Conservation (phyloP, 495 filamentous ascomycete genomes). For the Tuber calosporum region DNA sequence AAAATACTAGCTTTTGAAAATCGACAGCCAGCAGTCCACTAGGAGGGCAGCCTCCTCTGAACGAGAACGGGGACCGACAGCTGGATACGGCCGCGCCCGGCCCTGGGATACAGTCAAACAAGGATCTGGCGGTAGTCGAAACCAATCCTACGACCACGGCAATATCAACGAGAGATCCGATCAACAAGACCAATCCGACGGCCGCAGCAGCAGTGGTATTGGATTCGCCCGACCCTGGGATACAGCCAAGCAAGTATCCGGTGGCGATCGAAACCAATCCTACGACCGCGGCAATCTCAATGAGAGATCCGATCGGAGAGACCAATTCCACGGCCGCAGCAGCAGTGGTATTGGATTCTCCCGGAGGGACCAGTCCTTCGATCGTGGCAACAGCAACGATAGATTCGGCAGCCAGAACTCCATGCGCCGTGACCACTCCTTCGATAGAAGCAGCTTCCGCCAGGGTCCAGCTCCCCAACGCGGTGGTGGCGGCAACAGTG, state of each 20-base stretch:
- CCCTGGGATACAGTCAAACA: background rate
- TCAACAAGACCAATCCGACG: background rate
- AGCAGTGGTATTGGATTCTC: background rate
- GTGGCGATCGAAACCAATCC: background rate
- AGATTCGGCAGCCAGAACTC: background rate
- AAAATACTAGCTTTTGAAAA: slow-evolving; percentile 3
- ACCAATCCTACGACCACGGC: background rate
- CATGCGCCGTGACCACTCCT: background rate
- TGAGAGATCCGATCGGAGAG: background rate
- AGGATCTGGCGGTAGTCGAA: background rate
- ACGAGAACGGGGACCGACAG: background rate
- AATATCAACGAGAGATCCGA: background rate
- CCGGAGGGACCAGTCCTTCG: background rate
- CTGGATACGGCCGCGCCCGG: background rate
- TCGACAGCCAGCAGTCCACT: background rate
- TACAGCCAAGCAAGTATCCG: too few species aligned
- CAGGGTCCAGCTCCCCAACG: background rate
- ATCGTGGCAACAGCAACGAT: background rate
- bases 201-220: background rate
- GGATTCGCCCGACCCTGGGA: too few species aligned
- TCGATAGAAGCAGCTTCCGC: background rate
- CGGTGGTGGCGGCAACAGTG: background rate
- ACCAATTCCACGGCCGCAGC: background rate
- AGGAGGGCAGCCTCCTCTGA: background rate
- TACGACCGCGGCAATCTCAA: background rate